Percentiles rank a stretch among this genome's conserved stretches.
These are phyloP conservation scores for Lachnellula suecica DNA, from an alignment of 2,329 filamentous ascomycete species.

Conservation along the genomic window DNA sequence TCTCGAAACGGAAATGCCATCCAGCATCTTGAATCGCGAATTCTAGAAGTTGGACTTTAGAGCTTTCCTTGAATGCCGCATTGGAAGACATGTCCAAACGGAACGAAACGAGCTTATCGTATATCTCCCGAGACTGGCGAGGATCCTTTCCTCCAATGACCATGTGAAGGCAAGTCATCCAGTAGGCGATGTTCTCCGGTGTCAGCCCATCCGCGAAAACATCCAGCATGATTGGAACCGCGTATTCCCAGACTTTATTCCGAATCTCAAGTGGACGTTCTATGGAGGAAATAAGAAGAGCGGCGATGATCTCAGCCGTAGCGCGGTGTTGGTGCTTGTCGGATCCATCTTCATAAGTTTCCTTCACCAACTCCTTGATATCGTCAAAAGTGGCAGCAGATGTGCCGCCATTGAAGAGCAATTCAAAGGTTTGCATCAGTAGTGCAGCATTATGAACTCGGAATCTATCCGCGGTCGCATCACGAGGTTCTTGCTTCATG, in stretches of 20 bases:
- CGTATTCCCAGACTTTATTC: conserved; percentile 81
- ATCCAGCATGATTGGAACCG: conserved; percentile 80
- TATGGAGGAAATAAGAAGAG: conserved; percentile 75
- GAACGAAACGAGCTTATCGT: conserved; percentile 81
- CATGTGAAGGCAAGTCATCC: conserved; percentile 91
- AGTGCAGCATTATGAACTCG: conserved; percentile 85
- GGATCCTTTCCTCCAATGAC: conserved; percentile 88
- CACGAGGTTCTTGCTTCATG: conserved; percentile 92
- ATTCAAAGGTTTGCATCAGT: conserved; percentile 84
- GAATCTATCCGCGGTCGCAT: conserved; percentile 79
- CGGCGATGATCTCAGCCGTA: conserved; percentile 89
- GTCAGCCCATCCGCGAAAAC: conserved; percentile 91
- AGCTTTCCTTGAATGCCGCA: conserved; percentile 97
- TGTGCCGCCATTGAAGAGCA: conserved; percentile 79
- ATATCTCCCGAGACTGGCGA: conserved; percentile 79
- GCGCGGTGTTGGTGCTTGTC: conserved; percentile 98
- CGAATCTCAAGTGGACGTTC: conserved; percentile 75
- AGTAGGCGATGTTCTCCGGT: conserved; percentile 91
- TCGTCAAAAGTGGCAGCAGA: conserved; percentile 82
- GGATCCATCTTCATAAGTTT: conserved; percentile 85
- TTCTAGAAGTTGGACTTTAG: conserved; percentile 88
- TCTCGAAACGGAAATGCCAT: conserved; percentile 93
- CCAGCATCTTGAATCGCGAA: conserved; percentile 84
- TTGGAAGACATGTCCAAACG: conserved; percentile 92
- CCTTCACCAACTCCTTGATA: conserved; percentile 74